phyloP scores from a whole-genome alignment of 1,284 basidiomycete genomes.

The Microstroma glucosiphilum region DNA sequence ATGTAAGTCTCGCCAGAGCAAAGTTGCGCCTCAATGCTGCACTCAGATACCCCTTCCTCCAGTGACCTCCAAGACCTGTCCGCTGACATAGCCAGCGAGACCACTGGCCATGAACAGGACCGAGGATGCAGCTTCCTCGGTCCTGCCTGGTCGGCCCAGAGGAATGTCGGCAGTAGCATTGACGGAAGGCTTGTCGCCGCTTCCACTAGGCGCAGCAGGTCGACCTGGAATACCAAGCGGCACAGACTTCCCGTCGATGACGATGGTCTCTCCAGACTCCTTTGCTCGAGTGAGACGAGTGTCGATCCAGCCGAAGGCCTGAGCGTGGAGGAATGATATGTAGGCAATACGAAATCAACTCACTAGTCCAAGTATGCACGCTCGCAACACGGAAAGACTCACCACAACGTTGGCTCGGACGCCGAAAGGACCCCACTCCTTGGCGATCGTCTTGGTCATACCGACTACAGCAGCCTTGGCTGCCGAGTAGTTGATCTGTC shows the following conservation, averaged over 20 bases:
- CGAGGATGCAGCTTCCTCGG: slow-evolving; percentile 68
- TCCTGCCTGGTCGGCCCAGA: slow-evolving; percentile 64
- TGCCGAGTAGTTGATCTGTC: slow-evolving; percentile 68
- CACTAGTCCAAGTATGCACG: not conserved
- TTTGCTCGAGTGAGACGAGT: slow-evolving; percentile 66
- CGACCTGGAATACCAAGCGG: slow-evolving; percentile 60
- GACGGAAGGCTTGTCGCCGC: slow-evolving; percentile 54
- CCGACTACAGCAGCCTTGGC: slow-evolving; percentile 53
- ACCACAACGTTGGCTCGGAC: slow-evolving; percentile 54
- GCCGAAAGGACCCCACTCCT: slow-evolving; percentile 77
- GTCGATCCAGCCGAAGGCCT: slow-evolving; percentile 70
- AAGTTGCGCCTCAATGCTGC: too few relatives aligned
- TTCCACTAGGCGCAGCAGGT: slow-evolving; percentile 67
- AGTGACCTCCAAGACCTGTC: slow-evolving; percentile 62
- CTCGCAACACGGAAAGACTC: not conserved
- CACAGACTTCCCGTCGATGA: slow-evolving; percentile 75
- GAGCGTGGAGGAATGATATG: slow-evolving; percentile 61
- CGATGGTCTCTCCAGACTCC: slow-evolving; percentile 68
- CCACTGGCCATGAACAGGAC: slow-evolving; percentile 58
- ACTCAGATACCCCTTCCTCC: slow-evolving; percentile 37
- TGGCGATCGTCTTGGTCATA: slow-evolving; percentile 66
- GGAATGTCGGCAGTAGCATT: slow-evolving; percentile 61
- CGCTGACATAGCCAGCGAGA: slow-evolving; percentile 70
- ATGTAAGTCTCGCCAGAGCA: too few relatives aligned
- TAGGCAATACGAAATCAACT: not conserved